These are phyloP conservation scores for Botryobasidium botryosum DNA, from an alignment of 768 basidiomycete genomes.

Conservation along the genomic window DNA sequence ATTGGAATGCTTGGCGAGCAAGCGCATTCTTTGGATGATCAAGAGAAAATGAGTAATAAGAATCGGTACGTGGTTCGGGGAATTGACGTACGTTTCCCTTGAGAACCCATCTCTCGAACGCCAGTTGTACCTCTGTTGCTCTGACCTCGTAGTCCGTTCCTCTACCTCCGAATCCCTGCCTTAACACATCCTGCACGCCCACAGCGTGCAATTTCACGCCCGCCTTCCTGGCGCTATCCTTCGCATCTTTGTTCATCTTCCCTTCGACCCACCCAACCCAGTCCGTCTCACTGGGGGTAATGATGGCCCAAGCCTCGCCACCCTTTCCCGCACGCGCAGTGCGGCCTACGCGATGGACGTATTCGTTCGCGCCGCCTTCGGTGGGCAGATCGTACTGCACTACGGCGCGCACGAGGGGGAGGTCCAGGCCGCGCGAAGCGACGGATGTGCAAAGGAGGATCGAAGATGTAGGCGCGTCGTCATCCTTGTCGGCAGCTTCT, in stretches of 20 bases:
- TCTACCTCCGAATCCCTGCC: constrained; percentile 73
- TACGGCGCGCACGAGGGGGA: constrained; percentile 86
- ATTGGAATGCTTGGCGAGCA: constrained; percentile 75
- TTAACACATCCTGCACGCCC: constrained; percentile 51
- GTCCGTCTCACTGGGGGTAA: constrained; percentile 66
- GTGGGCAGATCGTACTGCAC: constrained; percentile 96
- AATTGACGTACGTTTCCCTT: too few relatives aligned
- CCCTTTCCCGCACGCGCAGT: constrained; percentile 93
- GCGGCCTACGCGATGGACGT: constrained; percentile 90
- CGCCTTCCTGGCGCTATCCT: constrained; percentile 19
- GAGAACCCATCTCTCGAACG: constrained; percentile 90
- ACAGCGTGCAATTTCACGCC: constrained; percentile 37
- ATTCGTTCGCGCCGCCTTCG: constrained; percentile 90
- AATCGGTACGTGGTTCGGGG: too few relatives aligned
- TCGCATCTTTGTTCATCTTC: constrained; percentile 47
- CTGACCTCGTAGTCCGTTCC: constrained; percentile 67
- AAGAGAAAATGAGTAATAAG: too few relatives aligned
- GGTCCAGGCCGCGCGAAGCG: constrained; percentile 92
- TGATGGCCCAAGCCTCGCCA: constrained; percentile 90
- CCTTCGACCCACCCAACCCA: constrained; percentile 87
- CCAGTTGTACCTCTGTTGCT: constrained; percentile 89
- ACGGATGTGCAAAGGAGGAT: constrained; percentile 92
- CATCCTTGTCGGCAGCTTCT: constrained; percentile 12
- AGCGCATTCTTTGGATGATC: constrained; percentile 43
- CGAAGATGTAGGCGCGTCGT: constrained; percentile 30